A percentile compares a stretch with the other conserved stretches of the same genome.
These are phyloP conservation scores for Aspergillus sclerotioniger DNA, from an alignment of 495 filamentous ascomycete species.

Conservation along the genomic window DNA sequence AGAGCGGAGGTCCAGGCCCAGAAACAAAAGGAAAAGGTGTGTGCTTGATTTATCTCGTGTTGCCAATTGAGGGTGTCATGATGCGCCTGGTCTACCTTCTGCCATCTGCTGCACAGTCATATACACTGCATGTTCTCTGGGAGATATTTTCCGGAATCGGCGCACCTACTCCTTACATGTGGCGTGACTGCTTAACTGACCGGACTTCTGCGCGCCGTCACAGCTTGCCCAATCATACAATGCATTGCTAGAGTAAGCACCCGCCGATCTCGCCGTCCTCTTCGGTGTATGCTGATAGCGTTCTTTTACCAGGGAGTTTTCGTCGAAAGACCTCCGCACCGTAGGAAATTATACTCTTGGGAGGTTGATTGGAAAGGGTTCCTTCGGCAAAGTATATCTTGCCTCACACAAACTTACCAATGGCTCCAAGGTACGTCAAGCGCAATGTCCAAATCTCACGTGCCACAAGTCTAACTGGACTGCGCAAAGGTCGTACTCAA, in stretches of 20 bases:
- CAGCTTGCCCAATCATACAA: conserved; percentile 96
- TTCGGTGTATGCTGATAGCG: conserved; percentile 14
- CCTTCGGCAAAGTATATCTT: conserved; percentile 97
- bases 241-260: conserved; percentile 85
- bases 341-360: conserved; percentile 96
- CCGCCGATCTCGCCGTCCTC: neutral
- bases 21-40: conserved; percentile 90
- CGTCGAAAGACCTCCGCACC: conserved; percentile 80
- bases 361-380: conserved; percentile 91
- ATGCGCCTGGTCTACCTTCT: neutral
- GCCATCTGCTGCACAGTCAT: neutral
- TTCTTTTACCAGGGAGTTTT: conserved; percentile 72
- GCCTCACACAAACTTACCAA: conserved; percentile 97
- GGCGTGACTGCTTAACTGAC: neutral
- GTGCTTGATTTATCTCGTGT: conserved; percentile 21
- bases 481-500: conserved; percentile 84
- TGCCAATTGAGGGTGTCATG: neutral
- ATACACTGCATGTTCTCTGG: neutral
- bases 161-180: conserved; percentile 10
- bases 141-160: neutral
- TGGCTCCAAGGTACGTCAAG: conserved; percentile 78
- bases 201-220: conserved; percentile 5
- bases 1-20: conserved; percentile 89
- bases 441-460: conserved; percentile 4
- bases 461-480: conserved; percentile 5